Percentiles rank a stretch among this genome's conserved stretches.
Evolutionary conservation across 768 basidiomycete species (phyloP).

Genomic region (Lactarius hengduanensis): DNA sequence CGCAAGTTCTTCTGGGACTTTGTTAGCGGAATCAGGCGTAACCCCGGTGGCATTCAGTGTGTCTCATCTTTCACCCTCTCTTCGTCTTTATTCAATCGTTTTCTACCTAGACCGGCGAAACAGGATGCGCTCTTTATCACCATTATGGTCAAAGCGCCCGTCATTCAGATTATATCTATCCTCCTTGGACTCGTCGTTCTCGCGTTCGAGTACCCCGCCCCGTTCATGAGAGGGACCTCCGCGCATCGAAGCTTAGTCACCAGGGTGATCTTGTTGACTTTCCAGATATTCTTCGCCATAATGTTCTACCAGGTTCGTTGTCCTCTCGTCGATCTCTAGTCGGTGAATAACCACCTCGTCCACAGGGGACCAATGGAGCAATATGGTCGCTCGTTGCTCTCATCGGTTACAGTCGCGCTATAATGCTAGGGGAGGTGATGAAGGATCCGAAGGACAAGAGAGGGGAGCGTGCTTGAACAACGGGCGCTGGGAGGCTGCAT

Average conservation of each 20-base stretch:
- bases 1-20: slow-evolving; percentile 99
- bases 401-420: slow-evolving; percentile 63
- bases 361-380: slow-evolving; percentile 78
- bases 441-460: slow-evolving; percentile 61
- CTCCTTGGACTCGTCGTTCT: slow-evolving; percentile 57
- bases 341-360: not conserved
- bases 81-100: slow-evolving; percentile 32
- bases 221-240: slow-evolving; percentile 50
- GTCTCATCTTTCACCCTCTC: slow-evolving; percentile 35
- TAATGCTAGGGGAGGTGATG: slow-evolving; percentile 67
- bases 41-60: slow-evolving; percentile 78
- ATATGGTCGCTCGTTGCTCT: slow-evolving; percentile 77
- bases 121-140: slow-evolving; percentile 55
- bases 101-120: slow-evolving; percentile 41
- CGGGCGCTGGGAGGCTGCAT: slow-evolving; percentile 8
- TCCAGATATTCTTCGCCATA: slow-evolving; percentile 60
- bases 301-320: slow-evolving; percentile 75
- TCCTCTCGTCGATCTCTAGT: not conserved
- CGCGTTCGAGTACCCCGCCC: slow-evolving; percentile 70
- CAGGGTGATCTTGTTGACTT: slow-evolving; percentile 58
- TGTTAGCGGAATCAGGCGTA: slow-evolving; percentile 72
- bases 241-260: slow-evolving; percentile 66
- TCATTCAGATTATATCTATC: slow-evolving; percentile 71
- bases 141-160: slow-evolving; percentile 73
- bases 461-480: slow-evolving; percentile 56